A percentile compares a stretch with the other conserved stretches of the same genome.
Evolutionary conservation across 169 alveolate species (phyloP).

Genomic region (Plasmodium falciparum): DNA sequence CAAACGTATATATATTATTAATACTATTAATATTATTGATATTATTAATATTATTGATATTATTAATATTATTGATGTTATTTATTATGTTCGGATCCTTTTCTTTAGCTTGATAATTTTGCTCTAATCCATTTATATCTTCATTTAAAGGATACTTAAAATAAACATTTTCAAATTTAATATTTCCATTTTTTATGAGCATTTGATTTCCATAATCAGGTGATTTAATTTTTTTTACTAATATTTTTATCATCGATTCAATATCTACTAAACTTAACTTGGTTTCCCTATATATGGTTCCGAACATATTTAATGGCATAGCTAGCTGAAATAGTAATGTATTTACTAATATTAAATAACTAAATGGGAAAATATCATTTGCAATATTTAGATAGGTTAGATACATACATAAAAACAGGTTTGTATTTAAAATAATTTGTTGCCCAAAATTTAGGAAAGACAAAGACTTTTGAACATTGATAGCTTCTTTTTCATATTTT

Average conservation of each 20-base stretch:
- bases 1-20: not conserved
- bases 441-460: constrained; percentile 87
- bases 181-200: constrained; percentile 29
- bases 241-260: constrained; percentile 75
- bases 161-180: constrained; percentile 44
- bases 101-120: not conserved
- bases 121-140: constrained; percentile 1
- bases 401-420: constrained; percentile 83
- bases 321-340: constrained; percentile 85
- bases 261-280: constrained; percentile 85
- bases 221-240: constrained; percentile 54
- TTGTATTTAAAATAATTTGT: constrained; percentile 83
- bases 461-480: constrained; percentile 83
- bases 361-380: constrained; percentile 80
- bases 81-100: not conserved
- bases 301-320: constrained; percentile 87
- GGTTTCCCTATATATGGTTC: constrained; percentile 87
- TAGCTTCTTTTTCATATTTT: constrained; percentile 84
- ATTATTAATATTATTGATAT: not conserved
- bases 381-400: constrained; percentile 76
- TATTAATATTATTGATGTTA: not conserved
- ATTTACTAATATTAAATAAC: constrained; percentile 83
- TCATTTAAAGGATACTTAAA: constrained; percentile 53
- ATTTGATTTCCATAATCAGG: constrained; percentile 18
- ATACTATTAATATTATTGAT: too few species aligned